Evolutionary conservation across 306 rosid genomes (phyloP).

Genomic region (Fragaria ananassa): DNA sequence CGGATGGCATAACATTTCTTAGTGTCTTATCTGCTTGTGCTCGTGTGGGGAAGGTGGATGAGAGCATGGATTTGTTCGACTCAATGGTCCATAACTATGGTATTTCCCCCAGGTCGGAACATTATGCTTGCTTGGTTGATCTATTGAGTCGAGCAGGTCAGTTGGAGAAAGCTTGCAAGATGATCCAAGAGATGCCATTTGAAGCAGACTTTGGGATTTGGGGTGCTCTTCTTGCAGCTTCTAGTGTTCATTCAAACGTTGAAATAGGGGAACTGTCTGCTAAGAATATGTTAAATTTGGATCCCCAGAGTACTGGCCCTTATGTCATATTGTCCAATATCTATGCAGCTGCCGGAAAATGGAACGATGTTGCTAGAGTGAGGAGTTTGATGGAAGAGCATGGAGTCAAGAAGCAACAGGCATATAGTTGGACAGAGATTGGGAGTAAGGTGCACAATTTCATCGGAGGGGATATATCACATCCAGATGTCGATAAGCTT

Average conservation of each 20-base stretch:
- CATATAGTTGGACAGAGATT: slow-evolving; percentile 21
- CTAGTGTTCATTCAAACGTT: slow-evolving; percentile 17
- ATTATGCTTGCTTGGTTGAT: slow-evolving; percentile 28
- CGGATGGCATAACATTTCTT: slow-evolving; percentile 48
- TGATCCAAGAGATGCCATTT: slow-evolving; percentile 28
- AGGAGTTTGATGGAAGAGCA: slow-evolving; percentile 13
- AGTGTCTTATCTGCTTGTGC: slow-evolving; percentile 41
- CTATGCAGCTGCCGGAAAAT: slow-evolving; percentile 7
- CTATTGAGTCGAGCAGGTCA: slow-evolving; percentile 25
- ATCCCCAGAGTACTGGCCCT: slow-evolving; percentile 13
- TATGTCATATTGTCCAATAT: slow-evolving; percentile 9
- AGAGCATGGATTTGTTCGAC: slow-evolving; percentile 15
- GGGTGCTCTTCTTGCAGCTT: slow-evolving; percentile 29
- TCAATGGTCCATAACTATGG: slow-evolving; percentile 11
- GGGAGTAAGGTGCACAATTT: slow-evolving; percentile 14
- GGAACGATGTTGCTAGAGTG: slow-evolving; percentile 17
- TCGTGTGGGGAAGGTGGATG: slow-evolving; percentile 14
- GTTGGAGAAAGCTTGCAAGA: slow-evolving; percentile 20
- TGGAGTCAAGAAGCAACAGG: slow-evolving; percentile 19
- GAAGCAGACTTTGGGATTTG: slow-evolving; percentile 35
- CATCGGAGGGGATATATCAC: slow-evolving; percentile 15
- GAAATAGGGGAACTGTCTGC: slow-evolving; percentile 17
- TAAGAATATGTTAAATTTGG: slow-evolving; percentile 6
- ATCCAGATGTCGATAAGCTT: slow-evolving; percentile 16
- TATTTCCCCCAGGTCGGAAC: slow-evolving; percentile 16